A percentile compares a stretch with the other conserved stretches of the same genome.
phyloP scores from a whole-genome alignment of 768 basidiomycete species.

The Leccinum arenicola region DNA sequence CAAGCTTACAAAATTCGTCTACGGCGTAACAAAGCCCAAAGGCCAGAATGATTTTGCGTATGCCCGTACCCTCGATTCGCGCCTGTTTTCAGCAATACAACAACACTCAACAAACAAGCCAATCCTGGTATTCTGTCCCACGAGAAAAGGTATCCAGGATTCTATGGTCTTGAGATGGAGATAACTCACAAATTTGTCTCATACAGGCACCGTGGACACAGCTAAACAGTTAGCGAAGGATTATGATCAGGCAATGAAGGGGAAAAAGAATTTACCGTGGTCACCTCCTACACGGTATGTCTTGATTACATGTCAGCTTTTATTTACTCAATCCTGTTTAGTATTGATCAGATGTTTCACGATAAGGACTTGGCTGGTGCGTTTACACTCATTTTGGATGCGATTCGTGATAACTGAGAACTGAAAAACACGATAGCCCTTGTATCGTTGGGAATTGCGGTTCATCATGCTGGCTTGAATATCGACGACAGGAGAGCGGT shows the following conservation, averaged over 20 bases:
- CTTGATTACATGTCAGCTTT: neutral
- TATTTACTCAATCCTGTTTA: conserved; percentile 26
- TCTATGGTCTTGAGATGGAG: neutral
- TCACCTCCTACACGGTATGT: conserved; percentile 50
- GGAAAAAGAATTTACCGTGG: conserved; percentile 64
- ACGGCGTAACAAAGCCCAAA: conserved; percentile 61
- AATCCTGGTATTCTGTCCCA: conserved; percentile 84
- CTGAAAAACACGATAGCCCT: conserved; percentile 44
- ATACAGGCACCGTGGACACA: conserved; percentile 55
- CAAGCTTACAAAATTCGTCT: conserved; percentile 67
- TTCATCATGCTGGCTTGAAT: conserved; percentile 88
- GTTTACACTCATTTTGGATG: neutral
- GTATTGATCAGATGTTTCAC: conserved; percentile 53
- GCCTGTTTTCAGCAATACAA: conserved; percentile 69
- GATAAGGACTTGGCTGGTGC: conserved; percentile 64
- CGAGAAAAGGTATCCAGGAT: conserved; percentile 65
- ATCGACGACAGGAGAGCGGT: conserved; percentile 68
- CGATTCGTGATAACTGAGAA: neutral
- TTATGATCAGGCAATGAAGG: conserved; percentile 54
- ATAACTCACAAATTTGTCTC: neutral
- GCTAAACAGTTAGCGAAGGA: conserved; percentile 78
- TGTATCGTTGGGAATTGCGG: conserved; percentile 72
- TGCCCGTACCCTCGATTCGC: conserved; percentile 64
- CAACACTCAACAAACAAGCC: conserved; percentile 78
- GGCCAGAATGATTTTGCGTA: conserved; percentile 81